These are phyloP conservation scores for Kodamaea arcana DNA, from an alignment of 1,139 yeast genomes.

Conservation along the genomic window DNA sequence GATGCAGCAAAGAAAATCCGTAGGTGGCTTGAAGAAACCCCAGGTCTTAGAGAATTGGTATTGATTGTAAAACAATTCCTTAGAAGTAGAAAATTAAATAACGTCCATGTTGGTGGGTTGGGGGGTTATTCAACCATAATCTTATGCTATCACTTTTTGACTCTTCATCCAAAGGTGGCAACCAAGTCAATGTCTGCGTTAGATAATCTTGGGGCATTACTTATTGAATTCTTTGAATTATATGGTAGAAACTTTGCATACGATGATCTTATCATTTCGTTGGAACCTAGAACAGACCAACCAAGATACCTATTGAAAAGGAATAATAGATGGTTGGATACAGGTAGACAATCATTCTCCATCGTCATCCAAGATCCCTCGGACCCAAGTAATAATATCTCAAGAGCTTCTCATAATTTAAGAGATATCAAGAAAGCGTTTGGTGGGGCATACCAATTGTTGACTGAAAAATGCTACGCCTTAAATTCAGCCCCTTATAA, in stretches of 20 bases:
- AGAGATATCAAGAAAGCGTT: conserved; percentile 82
- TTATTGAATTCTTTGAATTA: conserved; percentile 92
- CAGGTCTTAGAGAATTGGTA: conserved; percentile 82
- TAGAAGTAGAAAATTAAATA: conserved; percentile 72
- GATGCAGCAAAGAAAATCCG: conserved; percentile 80
- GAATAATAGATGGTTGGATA: conserved; percentile 50
- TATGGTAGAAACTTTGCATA: conserved; percentile 91
- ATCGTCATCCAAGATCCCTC: conserved; percentile 89
- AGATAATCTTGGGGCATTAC: conserved; percentile 79
- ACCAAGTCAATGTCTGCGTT: conserved; percentile 63
- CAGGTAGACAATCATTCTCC: conserved; percentile 55
- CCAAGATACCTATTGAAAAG: conserved; percentile 57
- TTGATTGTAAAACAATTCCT: conserved; percentile 84
- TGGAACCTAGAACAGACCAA: conserved; percentile 45
- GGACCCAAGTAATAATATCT: conserved; percentile 75
- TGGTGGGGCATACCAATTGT: conserved; percentile 83
- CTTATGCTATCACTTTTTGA: conserved; percentile 75
- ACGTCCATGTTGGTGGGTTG: conserved; percentile 93
- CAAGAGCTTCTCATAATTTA: conserved; percentile 80
- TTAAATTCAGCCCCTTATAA: conserved; percentile 59
- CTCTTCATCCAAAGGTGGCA: conserved; percentile 73
- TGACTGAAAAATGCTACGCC: conserved; percentile 67
- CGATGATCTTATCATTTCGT: conserved; percentile 67
- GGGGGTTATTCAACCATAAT: conserved; percentile 95
- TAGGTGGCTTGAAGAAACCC: conserved; percentile 67